Evolutionary conservation across 306 rosid species (phyloP).

Genomic region (Prunus mira): DNA sequence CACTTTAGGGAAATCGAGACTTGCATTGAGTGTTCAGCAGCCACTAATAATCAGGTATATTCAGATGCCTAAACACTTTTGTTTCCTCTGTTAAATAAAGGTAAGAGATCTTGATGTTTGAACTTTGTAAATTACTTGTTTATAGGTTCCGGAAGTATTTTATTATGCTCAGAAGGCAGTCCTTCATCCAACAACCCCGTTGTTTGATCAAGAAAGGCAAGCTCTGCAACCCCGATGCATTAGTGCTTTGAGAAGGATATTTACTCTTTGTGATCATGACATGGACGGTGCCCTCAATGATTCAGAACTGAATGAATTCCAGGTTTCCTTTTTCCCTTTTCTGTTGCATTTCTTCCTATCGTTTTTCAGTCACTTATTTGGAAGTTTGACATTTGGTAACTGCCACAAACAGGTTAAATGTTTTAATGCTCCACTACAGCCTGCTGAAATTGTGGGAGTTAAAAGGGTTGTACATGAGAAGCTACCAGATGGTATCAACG

Average conservation of each 20-base stretch:
- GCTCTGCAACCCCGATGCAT: slow-evolving; percentile 61
- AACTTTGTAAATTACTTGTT: slow-evolving; percentile 20
- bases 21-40: slow-evolving; percentile 56
- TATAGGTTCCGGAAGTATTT: slow-evolving; percentile 88
- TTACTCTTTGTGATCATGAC: slow-evolving; percentile 77
- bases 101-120: slow-evolving; percentile 2
- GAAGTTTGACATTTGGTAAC: slow-evolving; percentile 26
- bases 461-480: slow-evolving; percentile 74
- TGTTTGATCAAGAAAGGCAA: slow-evolving; percentile 69
- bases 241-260: slow-evolving; percentile 85
- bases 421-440: slow-evolving; percentile 70
- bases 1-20: slow-evolving; percentile 45
- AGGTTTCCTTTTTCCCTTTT: slow-evolving; percentile 52
- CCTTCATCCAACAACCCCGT: slow-evolving; percentile 79
- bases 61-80: background rate
- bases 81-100: background rate
- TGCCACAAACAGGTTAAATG: slow-evolving; percentile 57
- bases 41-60: slow-evolving; percentile 35
- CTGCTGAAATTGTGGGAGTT: slow-evolving; percentile 61
- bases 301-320: slow-evolving; percentile 81
- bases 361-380: slow-evolving; percentile 9
- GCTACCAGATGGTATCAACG: slow-evolving; percentile 70
- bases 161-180: slow-evolving; percentile 89
- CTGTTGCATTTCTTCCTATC: background rate
- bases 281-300: slow-evolving; percentile 93